phyloP scores from a whole-genome alignment of 441 rosid species.

The Aquilaria agallochum region DNA sequence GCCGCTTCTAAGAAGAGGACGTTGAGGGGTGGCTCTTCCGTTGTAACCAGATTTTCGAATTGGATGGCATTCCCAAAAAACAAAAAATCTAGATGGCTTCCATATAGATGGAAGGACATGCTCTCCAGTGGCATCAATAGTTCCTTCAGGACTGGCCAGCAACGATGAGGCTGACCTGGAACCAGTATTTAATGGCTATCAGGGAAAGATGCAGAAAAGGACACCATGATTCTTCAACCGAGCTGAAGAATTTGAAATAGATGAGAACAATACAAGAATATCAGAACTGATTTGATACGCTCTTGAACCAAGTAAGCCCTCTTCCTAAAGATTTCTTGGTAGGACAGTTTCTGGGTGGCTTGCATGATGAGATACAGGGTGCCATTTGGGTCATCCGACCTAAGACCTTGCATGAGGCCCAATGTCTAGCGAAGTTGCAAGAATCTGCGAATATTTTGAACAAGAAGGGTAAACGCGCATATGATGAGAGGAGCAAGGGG shows the following conservation, averaged over 20 bases:
- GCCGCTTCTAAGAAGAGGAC: neutral
- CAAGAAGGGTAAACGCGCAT: too few species aligned
- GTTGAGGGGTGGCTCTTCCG: neutral
- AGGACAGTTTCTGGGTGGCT: too few species aligned
- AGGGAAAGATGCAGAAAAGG: neutral
- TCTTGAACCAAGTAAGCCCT: neutral
- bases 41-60: neutral
- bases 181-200: neutral
- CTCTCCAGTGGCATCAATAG: neutral
- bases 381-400: too few species aligned
- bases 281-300: neutral
- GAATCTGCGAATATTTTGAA: too few species aligned
- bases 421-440: too few species aligned
- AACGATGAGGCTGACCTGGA: neutral
- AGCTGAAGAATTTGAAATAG: neutral
- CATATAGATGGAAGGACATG: neutral
- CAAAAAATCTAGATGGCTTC: neutral
- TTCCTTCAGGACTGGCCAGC: too few species aligned
- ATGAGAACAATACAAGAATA: neutral
- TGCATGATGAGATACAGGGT: too few species aligned
- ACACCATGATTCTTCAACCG: too few species aligned
- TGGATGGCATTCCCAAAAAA: neutral
- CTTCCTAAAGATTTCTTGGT: too few species aligned
- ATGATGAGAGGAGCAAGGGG: too few species aligned
- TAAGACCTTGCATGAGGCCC: too few species aligned